Percentiles rank a stretch among this genome's conserved stretches.
Evolutionary conservation across 2,329 filamentous ascomycete genomes (phyloP).

Genomic region (Penicillium sp.): DNA sequence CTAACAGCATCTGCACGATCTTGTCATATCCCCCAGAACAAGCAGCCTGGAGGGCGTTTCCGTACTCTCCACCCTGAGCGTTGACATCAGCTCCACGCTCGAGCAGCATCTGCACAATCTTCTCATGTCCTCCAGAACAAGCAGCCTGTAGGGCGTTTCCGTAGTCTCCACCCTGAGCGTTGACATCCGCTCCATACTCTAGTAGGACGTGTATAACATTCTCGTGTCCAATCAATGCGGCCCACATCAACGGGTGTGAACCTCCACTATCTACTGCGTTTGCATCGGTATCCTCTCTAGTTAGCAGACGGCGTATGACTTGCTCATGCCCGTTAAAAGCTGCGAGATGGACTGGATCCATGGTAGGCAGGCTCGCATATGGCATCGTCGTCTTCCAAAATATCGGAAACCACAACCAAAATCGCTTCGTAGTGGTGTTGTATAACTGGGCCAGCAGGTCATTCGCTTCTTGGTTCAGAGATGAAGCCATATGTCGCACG

Average conservation of each 20-base stretch:
- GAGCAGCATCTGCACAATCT: background rate
- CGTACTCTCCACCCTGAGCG: too few relatives aligned
- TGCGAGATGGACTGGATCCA: background rate
- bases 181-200: background rate
- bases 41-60: background rate
- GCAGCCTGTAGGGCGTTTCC: background rate
- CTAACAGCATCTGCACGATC: background rate
- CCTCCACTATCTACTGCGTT: background rate
- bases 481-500: background rate
- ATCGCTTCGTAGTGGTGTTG: background rate
- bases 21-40: background rate
- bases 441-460: background rate
- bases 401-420: conserved; percentile 2
- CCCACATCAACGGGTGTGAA: background rate
- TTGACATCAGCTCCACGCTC: too few relatives aligned
- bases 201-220: background rate
- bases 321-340: conserved; percentile 3
- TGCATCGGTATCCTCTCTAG: background rate
- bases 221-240: background rate
- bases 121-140: background rate
- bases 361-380: background rate
- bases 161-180: background rate
- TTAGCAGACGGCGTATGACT: background rate
- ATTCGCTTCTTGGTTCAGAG: background rate
- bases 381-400: background rate